These are phyloP conservation scores for Zoysia pacifica DNA, from an alignment of 176 grass and related monocot species.

Conservation along the genomic window DNA sequence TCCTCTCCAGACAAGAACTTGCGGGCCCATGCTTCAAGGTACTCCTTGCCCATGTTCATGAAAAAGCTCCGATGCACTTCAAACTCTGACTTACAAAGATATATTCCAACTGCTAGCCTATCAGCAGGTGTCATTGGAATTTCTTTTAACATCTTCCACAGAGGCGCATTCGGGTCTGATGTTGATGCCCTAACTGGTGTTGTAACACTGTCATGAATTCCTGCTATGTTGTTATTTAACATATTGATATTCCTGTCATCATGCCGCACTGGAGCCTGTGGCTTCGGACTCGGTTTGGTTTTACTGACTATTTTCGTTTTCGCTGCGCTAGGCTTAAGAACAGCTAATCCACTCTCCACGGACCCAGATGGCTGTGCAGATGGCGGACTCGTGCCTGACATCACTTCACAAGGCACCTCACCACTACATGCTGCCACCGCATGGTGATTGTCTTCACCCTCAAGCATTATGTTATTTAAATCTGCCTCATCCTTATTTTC, in stretches of 20 bases:
- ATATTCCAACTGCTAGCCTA: conserved; percentile 47
- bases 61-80: conserved; percentile 58
- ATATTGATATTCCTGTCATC: conserved; percentile 25
- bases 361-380: conserved; percentile 48
- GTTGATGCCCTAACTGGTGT: conserved; percentile 34
- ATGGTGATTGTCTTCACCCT: conserved; percentile 39
- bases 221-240: conserved; percentile 28
- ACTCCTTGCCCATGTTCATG: conserved; percentile 58
- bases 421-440: conserved; percentile 42
- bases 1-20: conserved; percentile 50
- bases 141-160: conserved; percentile 57
- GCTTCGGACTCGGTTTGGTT: conserved; percentile 38
- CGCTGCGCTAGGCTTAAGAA: conserved; percentile 39
- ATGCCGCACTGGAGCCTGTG: neutral
- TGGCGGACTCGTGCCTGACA: conserved; percentile 47
- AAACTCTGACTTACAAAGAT: conserved; percentile 48
- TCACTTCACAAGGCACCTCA: conserved; percentile 45
- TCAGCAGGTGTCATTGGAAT: conserved; percentile 50
- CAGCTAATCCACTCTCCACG: conserved; percentile 57
- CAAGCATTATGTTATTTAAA: conserved; percentile 24
- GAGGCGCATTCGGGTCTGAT: conserved; percentile 51
- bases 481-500: conserved; percentile 10
- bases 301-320: conserved; percentile 45
- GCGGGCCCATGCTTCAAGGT: conserved; percentile 53
- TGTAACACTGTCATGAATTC: conserved; percentile 4